Percentiles rank a stretch among this genome's conserved stretches.
Evolutionary conservation across 2,329 filamentous ascomycete genomes (phyloP).

Genomic region (Cyclaneusma minus): DNA sequence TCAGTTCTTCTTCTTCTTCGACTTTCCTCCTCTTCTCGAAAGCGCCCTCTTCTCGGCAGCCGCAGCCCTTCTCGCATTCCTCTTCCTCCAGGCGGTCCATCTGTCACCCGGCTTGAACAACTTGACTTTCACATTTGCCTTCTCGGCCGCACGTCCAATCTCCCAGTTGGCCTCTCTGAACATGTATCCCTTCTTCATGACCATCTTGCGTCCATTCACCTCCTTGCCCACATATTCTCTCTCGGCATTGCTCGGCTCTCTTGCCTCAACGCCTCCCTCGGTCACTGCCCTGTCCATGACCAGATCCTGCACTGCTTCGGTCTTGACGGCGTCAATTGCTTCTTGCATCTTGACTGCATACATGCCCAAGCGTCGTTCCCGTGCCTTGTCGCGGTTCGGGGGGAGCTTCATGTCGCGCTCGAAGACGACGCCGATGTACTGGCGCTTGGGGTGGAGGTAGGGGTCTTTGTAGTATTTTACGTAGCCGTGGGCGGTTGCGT

Average conservation of each 20-base stretch:
- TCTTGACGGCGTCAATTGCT: conserved; percentile 6
- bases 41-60: conserved; percentile 37
- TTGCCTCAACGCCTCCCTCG: conserved; percentile 4
- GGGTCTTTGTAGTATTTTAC: conserved; percentile 96
- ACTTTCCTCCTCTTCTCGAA: conserved; percentile 27
- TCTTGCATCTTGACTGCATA: conserved; percentile 32
- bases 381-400: conserved; percentile 55
- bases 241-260: conserved; percentile 5
- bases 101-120: conserved; percentile 36
- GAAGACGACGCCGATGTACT: conserved; percentile 91
- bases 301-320: conserved; percentile 1
- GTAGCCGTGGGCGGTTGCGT: conserved; percentile 70
- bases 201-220: conserved; percentile 3
- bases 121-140: conserved; percentile 38
- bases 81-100: conserved; percentile 51
- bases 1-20: conserved; percentile 3
- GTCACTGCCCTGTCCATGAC: conserved; percentile 7
- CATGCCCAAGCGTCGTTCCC: conserved; percentile 64
- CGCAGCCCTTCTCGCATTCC: conserved; percentile 29
- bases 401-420: conserved; percentile 70
- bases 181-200: conserved; percentile 32
- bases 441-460: conserved; percentile 62
- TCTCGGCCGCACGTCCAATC: conserved; percentile 48
- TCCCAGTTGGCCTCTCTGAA: conserved; percentile 52
- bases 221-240: conserved; percentile 1